These are phyloP conservation scores for Trichoderma reesei DNA, from an alignment of 495 filamentous ascomycete species.

Conservation along the genomic window DNA sequence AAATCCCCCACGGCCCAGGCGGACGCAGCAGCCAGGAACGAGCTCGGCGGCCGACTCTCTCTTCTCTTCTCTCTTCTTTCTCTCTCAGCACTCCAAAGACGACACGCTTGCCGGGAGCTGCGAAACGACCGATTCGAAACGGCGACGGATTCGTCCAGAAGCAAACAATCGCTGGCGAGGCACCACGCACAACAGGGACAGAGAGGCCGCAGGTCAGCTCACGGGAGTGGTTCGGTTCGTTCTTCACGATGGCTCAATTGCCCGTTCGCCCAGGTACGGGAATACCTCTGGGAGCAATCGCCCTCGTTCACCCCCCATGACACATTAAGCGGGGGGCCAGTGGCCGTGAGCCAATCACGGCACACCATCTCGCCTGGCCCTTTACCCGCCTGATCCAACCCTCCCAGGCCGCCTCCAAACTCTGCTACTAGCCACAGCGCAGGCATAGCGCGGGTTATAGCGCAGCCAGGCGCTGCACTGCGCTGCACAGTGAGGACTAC, in stretches of 20 bases:
- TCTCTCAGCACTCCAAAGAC: neutral
- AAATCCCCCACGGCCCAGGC: neutral
- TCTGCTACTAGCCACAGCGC: slow-evolving; percentile 3
- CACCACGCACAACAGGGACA: neutral
- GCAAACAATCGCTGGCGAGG: slow-evolving; percentile 5
- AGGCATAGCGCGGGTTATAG: neutral
- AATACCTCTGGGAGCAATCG: slow-evolving; percentile 2
- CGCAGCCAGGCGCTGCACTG: neutral
- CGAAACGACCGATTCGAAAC: neutral
- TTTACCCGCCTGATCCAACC: slow-evolving; percentile 8
- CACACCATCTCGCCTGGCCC: slow-evolving; percentile 8
- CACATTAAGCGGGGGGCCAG: slow-evolving; percentile 17
- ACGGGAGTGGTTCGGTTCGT: slow-evolving; percentile 3
- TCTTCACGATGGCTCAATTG: slow-evolving; percentile 9
- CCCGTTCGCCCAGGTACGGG: neutral
- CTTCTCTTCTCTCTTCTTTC: no score
- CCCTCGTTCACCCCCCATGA: slow-evolving; percentile 14
- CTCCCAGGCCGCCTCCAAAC: neutral
- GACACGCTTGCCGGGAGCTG: neutral
- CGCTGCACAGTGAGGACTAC: neutral
- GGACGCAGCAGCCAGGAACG: neutral
- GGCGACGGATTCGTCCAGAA: neutral
- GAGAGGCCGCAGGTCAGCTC: neutral
- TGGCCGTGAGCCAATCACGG: slow-evolving; percentile 9
- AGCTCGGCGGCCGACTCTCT: neutral